A percentile compares a stretch with the other conserved stretches of the same genome.
These are phyloP conservation scores for Aspergillus tanneri DNA, from an alignment of 2,329 filamentous ascomycete species.

Conservation along the genomic window DNA sequence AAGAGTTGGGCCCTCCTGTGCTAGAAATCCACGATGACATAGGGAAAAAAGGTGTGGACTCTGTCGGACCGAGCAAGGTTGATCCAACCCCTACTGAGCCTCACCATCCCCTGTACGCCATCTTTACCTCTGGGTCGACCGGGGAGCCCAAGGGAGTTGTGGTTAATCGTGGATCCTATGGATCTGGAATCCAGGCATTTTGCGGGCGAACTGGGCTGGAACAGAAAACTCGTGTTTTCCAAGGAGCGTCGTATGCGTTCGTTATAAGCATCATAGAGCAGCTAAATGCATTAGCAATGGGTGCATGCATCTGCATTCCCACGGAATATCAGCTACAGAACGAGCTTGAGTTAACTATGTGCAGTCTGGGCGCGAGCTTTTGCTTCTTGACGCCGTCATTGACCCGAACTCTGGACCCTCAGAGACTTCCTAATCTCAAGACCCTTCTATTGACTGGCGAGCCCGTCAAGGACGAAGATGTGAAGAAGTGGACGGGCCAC, in stretches of 20 bases:
- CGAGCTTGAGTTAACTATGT: slow-evolving; percentile 24
- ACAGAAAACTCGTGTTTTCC: slow-evolving; percentile 17
- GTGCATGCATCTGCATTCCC: slow-evolving; percentile 48
- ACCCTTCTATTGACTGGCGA: neutral
- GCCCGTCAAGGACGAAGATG: neutral
- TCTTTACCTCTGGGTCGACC: slow-evolving; percentile 47
- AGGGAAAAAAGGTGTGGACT: neutral
- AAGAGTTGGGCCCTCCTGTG: neutral
- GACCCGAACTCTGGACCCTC: neutral
- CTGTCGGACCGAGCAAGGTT: neutral
- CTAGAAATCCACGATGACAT: neutral
- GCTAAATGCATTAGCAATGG: slow-evolving; percentile 39
- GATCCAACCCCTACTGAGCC: neutral
- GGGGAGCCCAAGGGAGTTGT: slow-evolving; percentile 45
- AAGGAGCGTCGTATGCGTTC: slow-evolving; percentile 43
- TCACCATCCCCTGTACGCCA: slow-evolving; percentile 30
- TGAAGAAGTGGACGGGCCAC: neutral
- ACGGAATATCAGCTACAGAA: slow-evolving; percentile 43
- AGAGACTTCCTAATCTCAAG: neutral
- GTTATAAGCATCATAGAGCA: slow-evolving; percentile 36
- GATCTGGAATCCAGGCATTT: neutral
- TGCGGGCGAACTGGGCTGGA: neutral
- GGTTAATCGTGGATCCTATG: slow-evolving; percentile 29
- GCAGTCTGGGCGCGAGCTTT: slow-evolving; percentile 38
- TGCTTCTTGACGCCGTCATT: slow-evolving; percentile 22